Conservation (phyloP, 345 rosid species). For the Cardamine resedifolia region DNA sequence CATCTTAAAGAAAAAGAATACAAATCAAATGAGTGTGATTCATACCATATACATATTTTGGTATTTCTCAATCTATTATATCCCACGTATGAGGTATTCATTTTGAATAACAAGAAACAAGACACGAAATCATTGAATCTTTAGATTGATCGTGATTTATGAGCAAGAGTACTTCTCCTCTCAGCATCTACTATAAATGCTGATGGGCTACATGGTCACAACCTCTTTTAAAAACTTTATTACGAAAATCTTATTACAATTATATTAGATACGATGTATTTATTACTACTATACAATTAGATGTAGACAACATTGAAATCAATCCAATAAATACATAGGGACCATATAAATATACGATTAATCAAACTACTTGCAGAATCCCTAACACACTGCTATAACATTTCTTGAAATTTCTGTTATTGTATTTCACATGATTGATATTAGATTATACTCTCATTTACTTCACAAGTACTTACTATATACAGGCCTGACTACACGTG, state of each 20-base stretch:
- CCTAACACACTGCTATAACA: neutral
- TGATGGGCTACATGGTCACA: conserved; percentile 20
- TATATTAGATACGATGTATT: too few relatives aligned
- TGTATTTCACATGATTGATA: neutral
- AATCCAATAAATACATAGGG: neutral
- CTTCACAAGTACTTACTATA: neutral
- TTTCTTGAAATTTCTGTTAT: neutral
- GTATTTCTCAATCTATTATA: neutral
- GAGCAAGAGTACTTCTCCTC: neutral
- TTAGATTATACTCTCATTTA: neutral
- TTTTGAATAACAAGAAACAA: neutral
- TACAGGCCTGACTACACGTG: neutral
- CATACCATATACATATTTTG: neutral
- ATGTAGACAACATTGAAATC: conserved; percentile 3
- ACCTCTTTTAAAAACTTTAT: neutral
- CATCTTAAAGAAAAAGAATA: neutral
- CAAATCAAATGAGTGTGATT: too few relatives aligned
- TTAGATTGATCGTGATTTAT: neutral
- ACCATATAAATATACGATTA: neutral
- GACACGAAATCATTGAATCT: neutral
- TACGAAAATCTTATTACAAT: neutral
- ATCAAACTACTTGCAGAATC: neutral
- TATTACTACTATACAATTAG: neutral
- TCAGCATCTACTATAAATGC: neutral
- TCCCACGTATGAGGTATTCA: neutral